These are phyloP conservation scores for Elasticomyces elasticus DNA, from an alignment of 495 filamentous ascomycete genomes.

Conservation along the genomic window DNA sequence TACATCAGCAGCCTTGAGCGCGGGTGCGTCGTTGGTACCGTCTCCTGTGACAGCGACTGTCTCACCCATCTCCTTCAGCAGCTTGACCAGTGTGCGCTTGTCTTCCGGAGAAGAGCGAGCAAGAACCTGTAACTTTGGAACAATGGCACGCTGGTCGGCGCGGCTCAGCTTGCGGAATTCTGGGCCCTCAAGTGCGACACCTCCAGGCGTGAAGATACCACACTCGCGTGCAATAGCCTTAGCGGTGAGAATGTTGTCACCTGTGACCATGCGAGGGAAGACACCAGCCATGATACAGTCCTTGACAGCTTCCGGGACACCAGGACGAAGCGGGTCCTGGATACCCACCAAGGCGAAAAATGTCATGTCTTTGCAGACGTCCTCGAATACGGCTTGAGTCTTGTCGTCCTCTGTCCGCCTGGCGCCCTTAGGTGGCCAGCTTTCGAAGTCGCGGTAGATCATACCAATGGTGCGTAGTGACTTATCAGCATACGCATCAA, in stretches of 20 bases:
- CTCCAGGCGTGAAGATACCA: constrained; percentile 66
- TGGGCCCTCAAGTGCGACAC: constrained; percentile 74
- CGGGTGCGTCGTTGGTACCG: constrained; percentile 85
- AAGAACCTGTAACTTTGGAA: constrained; percentile 72
- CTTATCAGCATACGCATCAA: constrained; percentile 65
- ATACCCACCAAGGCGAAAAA: constrained; percentile 57
- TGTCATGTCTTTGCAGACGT: constrained; percentile 60
- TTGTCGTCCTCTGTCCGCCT: constrained; percentile 58
- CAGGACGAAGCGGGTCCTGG: constrained; percentile 54
- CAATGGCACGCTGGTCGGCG: constrained; percentile 55
- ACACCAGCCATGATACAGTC: constrained; percentile 70
- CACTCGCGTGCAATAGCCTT: constrained; percentile 76
- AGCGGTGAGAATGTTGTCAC: constrained; percentile 78
- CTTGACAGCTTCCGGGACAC: constrained; percentile 66
- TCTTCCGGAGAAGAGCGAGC: constrained; percentile 78
- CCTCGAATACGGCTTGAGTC: constrained; percentile 64
- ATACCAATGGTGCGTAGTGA: constrained; percentile 83
- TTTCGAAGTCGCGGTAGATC: constrained; percentile 77
- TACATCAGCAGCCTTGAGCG: constrained; percentile 76
- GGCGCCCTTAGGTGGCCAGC: constrained; percentile 67
- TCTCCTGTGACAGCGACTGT: constrained; percentile 91
- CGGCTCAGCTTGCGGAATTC: constrained; percentile 61
- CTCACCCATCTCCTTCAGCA: constrained; percentile 74
- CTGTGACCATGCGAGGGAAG: constrained; percentile 83
- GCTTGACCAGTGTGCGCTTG: constrained; percentile 68